Percentiles rank a stretch among this genome's conserved stretches.
Conservation (phyloP, 2,329 filamentous ascomycete genomes). For the Diaporthe sp. region DNA sequence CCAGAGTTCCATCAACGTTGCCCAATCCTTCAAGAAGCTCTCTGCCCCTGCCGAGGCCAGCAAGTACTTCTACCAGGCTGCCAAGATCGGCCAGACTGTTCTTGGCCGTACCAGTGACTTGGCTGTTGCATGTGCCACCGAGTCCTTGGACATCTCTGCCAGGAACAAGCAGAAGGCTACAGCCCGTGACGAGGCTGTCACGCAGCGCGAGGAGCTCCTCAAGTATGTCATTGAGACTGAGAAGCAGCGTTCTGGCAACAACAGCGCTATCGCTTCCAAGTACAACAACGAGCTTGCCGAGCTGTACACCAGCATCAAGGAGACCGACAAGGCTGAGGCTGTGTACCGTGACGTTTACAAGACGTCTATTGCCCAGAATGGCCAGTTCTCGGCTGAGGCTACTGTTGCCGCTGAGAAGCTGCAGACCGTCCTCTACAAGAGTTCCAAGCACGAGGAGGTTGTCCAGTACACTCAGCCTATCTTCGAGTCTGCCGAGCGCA, state of each 20-base stretch:
- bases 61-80: conserved; percentile 42
- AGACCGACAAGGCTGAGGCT: conserved; percentile 41
- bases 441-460: conserved; percentile 41
- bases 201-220: conserved; percentile 43
- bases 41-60: conserved; percentile 40
- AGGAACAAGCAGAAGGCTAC: conserved; percentile 39
- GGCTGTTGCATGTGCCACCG: conserved; percentile 38
- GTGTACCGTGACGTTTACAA: conserved; percentile 42
- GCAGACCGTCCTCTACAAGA: conserved; percentile 41
- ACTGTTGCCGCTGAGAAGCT: conserved; percentile 41
- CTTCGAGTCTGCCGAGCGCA: conserved; percentile 41
- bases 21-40: conserved; percentile 40
- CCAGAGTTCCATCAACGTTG: conserved; percentile 41
- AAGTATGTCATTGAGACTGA: conserved; percentile 43
- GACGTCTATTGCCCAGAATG: conserved; percentile 38
- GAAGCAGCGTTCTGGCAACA: conserved; percentile 41
- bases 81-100: conserved; percentile 41
- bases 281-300: conserved; percentile 44
- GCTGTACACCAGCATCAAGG: conserved; percentile 42
- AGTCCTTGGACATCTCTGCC: conserved; percentile 39
- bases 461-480: conserved; percentile 42
- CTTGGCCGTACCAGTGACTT: conserved; percentile 40
- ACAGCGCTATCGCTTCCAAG: conserved; percentile 40
- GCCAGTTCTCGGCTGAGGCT: conserved; percentile 40
- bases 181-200: conserved; percentile 39